phyloP scores from a whole-genome alignment of 2,329 filamentous ascomycete genomes.

The Xylariaceae sp. region DNA sequence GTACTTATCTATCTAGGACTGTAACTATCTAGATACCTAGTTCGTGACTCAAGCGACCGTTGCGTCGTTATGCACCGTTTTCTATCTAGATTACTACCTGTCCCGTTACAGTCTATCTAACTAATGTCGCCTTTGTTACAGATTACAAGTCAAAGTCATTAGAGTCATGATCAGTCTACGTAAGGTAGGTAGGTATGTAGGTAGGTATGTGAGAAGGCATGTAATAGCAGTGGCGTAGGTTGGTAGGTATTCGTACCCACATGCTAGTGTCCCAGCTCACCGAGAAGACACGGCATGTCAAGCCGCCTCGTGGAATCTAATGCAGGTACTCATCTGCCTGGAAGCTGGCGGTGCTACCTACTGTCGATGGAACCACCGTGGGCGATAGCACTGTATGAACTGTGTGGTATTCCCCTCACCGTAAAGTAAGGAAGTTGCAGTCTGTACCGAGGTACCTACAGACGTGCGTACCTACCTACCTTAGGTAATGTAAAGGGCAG shows the following conservation, averaged over 20 bases:
- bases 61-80: no score
- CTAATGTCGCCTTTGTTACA: no score
- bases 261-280: slow-evolving; percentile 20
- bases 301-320: slow-evolving; percentile 27
- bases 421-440: background rate
- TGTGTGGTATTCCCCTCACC: slow-evolving; percentile 16
- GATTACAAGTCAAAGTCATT: no score
- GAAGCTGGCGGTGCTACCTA: background rate
- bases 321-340: slow-evolving; percentile 27
- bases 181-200: no score
- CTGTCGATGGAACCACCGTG: slow-evolving; percentile 11
- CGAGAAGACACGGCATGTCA: slow-evolving; percentile 24
- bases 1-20: no score
- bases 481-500: no score
- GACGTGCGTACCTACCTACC: slow-evolving; percentile 11
- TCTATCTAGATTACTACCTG: no score
- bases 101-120: no score
- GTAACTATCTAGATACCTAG: no score
- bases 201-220: no score
- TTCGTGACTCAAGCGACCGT: no score
- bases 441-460: slow-evolving; percentile 7
- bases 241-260: background rate
- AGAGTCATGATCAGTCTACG: no score
- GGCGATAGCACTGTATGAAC: background rate
- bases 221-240: background rate